These are phyloP conservation scores for Exophiala aquamarina DNA, from an alignment of 2,329 filamentous ascomycete genomes.

Conservation along the genomic window DNA sequence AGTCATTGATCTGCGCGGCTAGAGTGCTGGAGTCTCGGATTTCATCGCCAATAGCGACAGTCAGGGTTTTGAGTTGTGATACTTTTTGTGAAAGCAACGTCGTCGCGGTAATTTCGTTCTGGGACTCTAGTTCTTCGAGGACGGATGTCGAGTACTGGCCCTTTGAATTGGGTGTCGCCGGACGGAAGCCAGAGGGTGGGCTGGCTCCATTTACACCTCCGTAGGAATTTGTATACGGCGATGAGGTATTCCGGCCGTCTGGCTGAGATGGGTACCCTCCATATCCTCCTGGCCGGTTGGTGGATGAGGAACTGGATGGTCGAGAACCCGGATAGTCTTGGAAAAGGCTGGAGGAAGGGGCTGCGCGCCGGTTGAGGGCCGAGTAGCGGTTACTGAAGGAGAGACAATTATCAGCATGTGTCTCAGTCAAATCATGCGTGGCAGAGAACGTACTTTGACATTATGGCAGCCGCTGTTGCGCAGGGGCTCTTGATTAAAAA, in stretches of 20 bases:
- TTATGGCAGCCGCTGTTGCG: conserved; percentile 1
- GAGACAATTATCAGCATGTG: background rate
- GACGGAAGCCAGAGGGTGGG: conserved; percentile 14
- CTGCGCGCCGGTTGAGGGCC: conserved; percentile 64
- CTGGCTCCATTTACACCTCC: conserved; percentile 13
- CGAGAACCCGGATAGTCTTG: conserved; percentile 47
- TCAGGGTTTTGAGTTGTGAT: conserved; percentile 62
- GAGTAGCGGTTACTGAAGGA: conserved; percentile 54
- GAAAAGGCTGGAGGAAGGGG: conserved; percentile 66
- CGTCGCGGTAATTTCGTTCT: conserved; percentile 78
- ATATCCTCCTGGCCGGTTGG: conserved; percentile 14
- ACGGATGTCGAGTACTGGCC: conserved; percentile 93
- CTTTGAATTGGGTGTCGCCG: conserved; percentile 43
- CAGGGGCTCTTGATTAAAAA: too few relatives aligned
- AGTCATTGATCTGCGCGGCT: conserved; percentile 93
- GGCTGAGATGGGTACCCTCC: conserved; percentile 16
- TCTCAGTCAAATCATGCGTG: background rate
- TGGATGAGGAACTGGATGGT: conserved; percentile 25
- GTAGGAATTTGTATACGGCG: conserved; percentile 17
- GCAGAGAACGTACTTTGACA: conserved; percentile 19
- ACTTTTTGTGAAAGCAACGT: conserved; percentile 28
- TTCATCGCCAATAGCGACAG: conserved; percentile 88
- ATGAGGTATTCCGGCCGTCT: conserved; percentile 11
- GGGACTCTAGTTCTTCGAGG: conserved; percentile 88
- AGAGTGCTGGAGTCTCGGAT: conserved; percentile 86